These are phyloP conservation scores for Teunomyces barrocoloradensis DNA, from an alignment of 805 yeast genomes.

Conservation along the genomic window DNA sequence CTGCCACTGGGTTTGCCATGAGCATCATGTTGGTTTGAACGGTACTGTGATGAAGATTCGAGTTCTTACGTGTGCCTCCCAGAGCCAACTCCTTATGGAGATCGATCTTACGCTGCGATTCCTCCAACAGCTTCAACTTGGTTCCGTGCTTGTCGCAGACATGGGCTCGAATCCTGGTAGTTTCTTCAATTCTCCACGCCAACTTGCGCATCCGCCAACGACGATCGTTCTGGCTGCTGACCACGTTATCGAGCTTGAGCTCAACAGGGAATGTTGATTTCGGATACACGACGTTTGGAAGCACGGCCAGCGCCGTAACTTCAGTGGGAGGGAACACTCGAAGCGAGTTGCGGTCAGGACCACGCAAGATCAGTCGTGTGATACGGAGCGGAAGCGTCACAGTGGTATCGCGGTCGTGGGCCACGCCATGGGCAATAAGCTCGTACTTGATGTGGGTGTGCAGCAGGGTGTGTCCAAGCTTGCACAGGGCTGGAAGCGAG, in stretches of 20 bases:
- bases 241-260: slow-evolving; percentile 72
- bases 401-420: slow-evolving; percentile 20
- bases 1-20: slow-evolving; percentile 4
- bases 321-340: slow-evolving; percentile 96
- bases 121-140: slow-evolving; percentile 48
- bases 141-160: slow-evolving; percentile 57
- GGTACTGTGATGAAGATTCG: slow-evolving; percentile 28
- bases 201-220: slow-evolving; percentile 93
- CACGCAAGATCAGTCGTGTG: slow-evolving; percentile 72
- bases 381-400: slow-evolving; percentile 66
- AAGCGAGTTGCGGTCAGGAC: slow-evolving; percentile 81
- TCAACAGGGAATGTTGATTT: slow-evolving; percentile 83
- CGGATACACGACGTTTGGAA: slow-evolving; percentile 89
- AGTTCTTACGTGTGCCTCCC: background rate
- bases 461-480: slow-evolving; percentile 54
- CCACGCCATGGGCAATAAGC: slow-evolving; percentile 57
- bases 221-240: slow-evolving; percentile 45
- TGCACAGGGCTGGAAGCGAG: slow-evolving; percentile 72
- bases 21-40: slow-evolving; percentile 23
- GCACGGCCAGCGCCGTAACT: slow-evolving; percentile 78
- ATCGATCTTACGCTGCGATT: slow-evolving; percentile 23
- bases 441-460: slow-evolving; percentile 65
- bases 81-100: slow-evolving; percentile 9
- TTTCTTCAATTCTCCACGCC: slow-evolving; percentile 87
- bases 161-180: slow-evolving; percentile 55